A percentile compares a stretch with the other conserved stretches of the same genome.
phyloP scores from a whole-genome alignment of 768 basidiomycete genomes.

The Thelephora ganbajun region DNA sequence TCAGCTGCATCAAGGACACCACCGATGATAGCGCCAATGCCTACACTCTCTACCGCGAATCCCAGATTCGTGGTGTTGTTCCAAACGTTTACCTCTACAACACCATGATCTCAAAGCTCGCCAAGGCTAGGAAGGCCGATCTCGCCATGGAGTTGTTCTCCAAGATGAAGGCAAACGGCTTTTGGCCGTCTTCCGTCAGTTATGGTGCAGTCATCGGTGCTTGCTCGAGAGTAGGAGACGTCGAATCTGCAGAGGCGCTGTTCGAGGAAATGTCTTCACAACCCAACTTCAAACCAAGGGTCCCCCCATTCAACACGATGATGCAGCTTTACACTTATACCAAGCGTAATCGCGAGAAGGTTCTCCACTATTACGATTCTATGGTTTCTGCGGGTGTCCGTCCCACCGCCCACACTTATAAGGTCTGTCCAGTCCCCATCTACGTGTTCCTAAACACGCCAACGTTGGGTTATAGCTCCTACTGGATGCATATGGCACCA shows the following conservation, averaged over 20 bases:
- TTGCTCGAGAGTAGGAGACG: slow-evolving; percentile 87
- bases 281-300: slow-evolving; percentile 69
- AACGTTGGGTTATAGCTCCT: slow-evolving; percentile 40
- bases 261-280: slow-evolving; percentile 75
- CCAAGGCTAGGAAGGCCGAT: slow-evolving; percentile 89
- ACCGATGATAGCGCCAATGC: slow-evolving; percentile 92
- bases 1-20: slow-evolving; percentile 79
- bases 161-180: slow-evolving; percentile 56
- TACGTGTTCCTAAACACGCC: neutral
- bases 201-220: slow-evolving; percentile 92
- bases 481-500: slow-evolving; percentile 75
- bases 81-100: slow-evolving; percentile 91
- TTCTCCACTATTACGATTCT: slow-evolving; percentile 60
- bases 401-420: slow-evolving; percentile 90
- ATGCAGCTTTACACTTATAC: slow-evolving; percentile 91
- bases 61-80: slow-evolving; percentile 47
- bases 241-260: slow-evolving; percentile 61
- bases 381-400: slow-evolving; percentile 44
- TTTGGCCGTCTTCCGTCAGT: slow-evolving; percentile 73
- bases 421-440: slow-evolving; percentile 31
- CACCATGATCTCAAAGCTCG: slow-evolving; percentile 91
- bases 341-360: slow-evolving; percentile 72
- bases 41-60: slow-evolving; percentile 70
- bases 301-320: slow-evolving; percentile 98
- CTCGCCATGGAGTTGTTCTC: slow-evolving; percentile 78